A percentile compares a stretch with the other conserved stretches of the same genome.
Evolutionary conservation across 805 yeast genomes (phyloP).

Genomic region (Peterozyma toletana): DNA sequence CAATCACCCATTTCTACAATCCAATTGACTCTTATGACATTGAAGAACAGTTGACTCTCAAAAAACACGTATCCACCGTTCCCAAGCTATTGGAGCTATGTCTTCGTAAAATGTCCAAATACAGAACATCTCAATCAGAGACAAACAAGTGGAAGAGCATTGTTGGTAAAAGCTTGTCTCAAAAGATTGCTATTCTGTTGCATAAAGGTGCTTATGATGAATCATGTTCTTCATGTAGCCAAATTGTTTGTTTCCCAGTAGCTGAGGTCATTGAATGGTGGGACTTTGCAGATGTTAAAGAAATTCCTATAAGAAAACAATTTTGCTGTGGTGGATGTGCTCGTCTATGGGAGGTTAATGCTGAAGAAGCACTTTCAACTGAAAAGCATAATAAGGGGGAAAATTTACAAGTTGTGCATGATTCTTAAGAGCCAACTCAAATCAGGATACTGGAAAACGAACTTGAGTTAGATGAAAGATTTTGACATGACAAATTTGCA

Average conservation of each 20-base stretch:
- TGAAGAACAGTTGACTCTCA: conserved; percentile 14
- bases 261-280: conserved; percentile 65
- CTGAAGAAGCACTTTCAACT: not conserved
- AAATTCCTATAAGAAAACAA: conserved; percentile 44
- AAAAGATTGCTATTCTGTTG: conserved; percentile 42
- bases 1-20: conserved; percentile 18
- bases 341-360: conserved; percentile 18
- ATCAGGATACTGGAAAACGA: too few relatives aligned
- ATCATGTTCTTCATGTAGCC: conserved; percentile 43
- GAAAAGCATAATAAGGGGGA: too few relatives aligned
- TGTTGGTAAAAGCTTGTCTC: conserved; percentile 38
- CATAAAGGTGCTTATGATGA: conserved; percentile 44
- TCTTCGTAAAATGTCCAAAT: conserved; percentile 39
- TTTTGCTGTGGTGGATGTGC: conserved; percentile 51
- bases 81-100: conserved; percentile 43
- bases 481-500: too few relatives aligned
- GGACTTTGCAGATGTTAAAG: conserved; percentile 45
- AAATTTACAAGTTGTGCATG: too few relatives aligned
- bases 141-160: conserved; percentile 44
- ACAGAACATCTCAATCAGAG: conserved; percentile 48
- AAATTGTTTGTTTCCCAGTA: conserved; percentile 43
- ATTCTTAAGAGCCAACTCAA: too few relatives aligned
- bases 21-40: conserved; percentile 11
- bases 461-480: too few relatives aligned
- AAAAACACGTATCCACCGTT: conserved; percentile 17